These are phyloP conservation scores for Microbotryum intermedium DNA, from an alignment of 1,284 basidiomycete species.

Conservation along the genomic window DNA sequence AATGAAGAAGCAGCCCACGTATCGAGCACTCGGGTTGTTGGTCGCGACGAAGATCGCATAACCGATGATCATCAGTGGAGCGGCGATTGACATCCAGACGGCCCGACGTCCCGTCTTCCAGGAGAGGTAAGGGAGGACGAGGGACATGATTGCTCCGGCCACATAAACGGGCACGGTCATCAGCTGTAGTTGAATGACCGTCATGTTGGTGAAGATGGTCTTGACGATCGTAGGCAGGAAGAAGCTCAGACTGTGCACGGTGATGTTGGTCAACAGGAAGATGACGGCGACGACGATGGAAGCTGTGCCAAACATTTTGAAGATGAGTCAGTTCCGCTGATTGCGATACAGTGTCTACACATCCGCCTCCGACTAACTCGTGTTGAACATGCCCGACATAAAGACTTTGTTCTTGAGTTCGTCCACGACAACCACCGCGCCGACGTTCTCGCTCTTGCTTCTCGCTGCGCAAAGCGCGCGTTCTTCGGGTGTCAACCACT, in stretches of 20 bases:
- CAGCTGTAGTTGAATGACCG: slow-evolving; percentile 36
- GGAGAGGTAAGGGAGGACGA: slow-evolving; percentile 32
- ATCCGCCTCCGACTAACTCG: slow-evolving; percentile 17
- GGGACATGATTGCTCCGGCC: slow-evolving; percentile 33
- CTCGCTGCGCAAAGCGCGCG: slow-evolving; percentile 26
- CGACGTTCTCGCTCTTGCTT: slow-evolving; percentile 37
- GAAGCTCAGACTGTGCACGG: slow-evolving; percentile 33
- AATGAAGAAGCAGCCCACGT: slow-evolving; percentile 31
- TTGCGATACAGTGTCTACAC: too few relatives aligned
- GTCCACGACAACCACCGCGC: slow-evolving; percentile 31
- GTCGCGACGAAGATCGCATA: slow-evolving; percentile 37
- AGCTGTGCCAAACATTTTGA: slow-evolving; percentile 3
- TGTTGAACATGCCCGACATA: slow-evolving; percentile 28
- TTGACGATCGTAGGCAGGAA: slow-evolving; percentile 36
- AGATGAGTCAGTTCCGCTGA: too few relatives aligned
- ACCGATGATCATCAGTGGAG: slow-evolving; percentile 33
- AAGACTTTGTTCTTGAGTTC: slow-evolving; percentile 24
- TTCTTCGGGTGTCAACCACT: too few relatives aligned
- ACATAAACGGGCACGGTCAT: slow-evolving; percentile 39
- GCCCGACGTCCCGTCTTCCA: slow-evolving; percentile 32
- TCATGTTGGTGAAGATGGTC: slow-evolving; percentile 35
- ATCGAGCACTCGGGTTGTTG: slow-evolving; percentile 31
- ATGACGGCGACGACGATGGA: slow-evolving; percentile 31
- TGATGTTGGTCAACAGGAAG: slow-evolving; percentile 38
- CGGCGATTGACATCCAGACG: slow-evolving; percentile 20